Conservation (phyloP, 768 basidiomycete species). For the Trametes punicea region DNA sequence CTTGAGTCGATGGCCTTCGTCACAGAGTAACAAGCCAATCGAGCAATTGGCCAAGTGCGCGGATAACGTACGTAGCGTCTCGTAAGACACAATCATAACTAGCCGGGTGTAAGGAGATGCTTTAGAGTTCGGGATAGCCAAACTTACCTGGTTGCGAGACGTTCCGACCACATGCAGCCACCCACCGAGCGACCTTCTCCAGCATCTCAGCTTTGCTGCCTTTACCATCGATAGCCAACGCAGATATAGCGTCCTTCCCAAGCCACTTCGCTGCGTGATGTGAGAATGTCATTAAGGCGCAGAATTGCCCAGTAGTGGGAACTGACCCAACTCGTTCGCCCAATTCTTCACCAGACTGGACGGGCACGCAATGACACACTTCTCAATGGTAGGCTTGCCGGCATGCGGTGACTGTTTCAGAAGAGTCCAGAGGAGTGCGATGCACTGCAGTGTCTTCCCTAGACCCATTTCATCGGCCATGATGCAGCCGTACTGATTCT, state of each 20-base stretch:
- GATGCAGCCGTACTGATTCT: constrained; percentile 92
- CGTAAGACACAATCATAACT: constrained; percentile 99
- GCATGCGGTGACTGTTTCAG: constrained; percentile 92
- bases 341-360: constrained; percentile 97
- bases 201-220: constrained; percentile 80
- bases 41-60: constrained; percentile 72
- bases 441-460: constrained; percentile 95
- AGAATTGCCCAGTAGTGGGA: too few relatives aligned
- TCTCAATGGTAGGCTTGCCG: constrained; percentile 87
- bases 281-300: not conserved
- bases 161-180: constrained; percentile 81
- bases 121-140: not conserved
- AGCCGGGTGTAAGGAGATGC: not conserved
- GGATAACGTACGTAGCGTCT: constrained; percentile 82
- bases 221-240: constrained; percentile 89
- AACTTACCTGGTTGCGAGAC: constrained; percentile 83
- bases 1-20: constrained; percentile 96
- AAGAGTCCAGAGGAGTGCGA: constrained; percentile 91
- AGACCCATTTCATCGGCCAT: constrained; percentile 99
- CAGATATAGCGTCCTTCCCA: constrained; percentile 77
- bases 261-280: constrained; percentile 85
- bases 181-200: constrained; percentile 83
- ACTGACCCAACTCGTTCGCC: constrained; percentile 91
- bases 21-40: constrained; percentile 91
- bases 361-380: constrained; percentile 96